A percentile compares a stretch with the other conserved stretches of the same genome.
Conservation (phyloP, 495 filamentous ascomycete genomes). For the Penicillium maclennaniae region DNA sequence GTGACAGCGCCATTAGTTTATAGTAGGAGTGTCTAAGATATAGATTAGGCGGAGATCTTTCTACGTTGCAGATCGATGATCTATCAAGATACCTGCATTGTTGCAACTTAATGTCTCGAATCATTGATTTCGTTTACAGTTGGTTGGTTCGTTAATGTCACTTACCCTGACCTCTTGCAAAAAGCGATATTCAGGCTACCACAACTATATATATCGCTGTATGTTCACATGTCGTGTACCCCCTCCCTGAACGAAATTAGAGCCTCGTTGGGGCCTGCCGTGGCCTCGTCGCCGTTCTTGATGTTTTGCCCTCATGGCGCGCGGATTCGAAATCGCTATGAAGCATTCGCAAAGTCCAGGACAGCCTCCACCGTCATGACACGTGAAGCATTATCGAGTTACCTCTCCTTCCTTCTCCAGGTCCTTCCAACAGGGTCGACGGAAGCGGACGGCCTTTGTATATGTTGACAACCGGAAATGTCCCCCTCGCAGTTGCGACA, state of each 20-base stretch:
- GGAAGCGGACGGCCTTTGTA: constrained; percentile 18
- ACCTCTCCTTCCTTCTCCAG: constrained; percentile 23
- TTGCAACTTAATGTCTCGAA: too few species aligned
- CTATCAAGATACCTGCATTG: too few species aligned
- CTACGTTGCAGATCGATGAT: too few species aligned
- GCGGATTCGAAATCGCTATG: constrained; percentile 26
- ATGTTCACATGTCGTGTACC: neutral
- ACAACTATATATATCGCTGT: neutral
- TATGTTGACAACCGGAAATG: constrained; percentile 4
- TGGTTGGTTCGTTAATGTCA: neutral
- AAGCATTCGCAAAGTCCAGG: constrained; percentile 29
- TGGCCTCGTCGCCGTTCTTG: neutral
- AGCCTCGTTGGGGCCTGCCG: neutral
- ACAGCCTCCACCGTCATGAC: constrained; percentile 21
- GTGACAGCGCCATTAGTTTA: too few species aligned
- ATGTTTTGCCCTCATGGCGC: constrained; percentile 21
- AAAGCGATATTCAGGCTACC: neutral
- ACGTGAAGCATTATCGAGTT: constrained; percentile 16
- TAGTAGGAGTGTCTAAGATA: too few species aligned
- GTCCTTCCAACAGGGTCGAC: constrained; percentile 24
- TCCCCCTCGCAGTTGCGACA: constrained; percentile 20
- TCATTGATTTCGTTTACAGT: too few species aligned
- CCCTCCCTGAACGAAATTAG: neutral
- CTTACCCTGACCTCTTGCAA: neutral
- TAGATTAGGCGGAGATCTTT: too few species aligned